Evolutionary conservation across 208 protist species (phyloP).

Genomic region (Kentomonas sorsogonicus): DNA sequence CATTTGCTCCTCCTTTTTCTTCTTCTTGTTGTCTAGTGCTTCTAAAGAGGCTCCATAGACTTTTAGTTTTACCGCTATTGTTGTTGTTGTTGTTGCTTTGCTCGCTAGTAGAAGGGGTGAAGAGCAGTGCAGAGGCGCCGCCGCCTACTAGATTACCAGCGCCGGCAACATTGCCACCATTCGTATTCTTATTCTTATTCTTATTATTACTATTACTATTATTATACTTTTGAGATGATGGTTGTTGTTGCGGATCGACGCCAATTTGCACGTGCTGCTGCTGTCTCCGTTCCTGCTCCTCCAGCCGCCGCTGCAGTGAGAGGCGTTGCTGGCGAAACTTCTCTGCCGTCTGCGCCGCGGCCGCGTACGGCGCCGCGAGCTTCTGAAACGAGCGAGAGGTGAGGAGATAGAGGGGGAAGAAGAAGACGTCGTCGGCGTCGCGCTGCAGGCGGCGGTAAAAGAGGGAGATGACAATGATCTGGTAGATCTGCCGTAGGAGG

Average conservation of each 20-base stretch:
- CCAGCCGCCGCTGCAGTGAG: not conserved
- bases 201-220: too few relatives aligned
- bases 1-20: not conserved
- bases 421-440: slow-evolving; percentile 27
- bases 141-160: too few relatives aligned
- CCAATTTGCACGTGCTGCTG: not conserved
- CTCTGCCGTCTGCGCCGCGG: slow-evolving; percentile 25
- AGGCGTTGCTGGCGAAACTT: not conserved
- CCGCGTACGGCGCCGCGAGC: slow-evolving; percentile 30
- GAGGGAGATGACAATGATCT: slow-evolving; percentile 18
- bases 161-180: too few relatives aligned
- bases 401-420: slow-evolving; percentile 43
- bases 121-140: too few relatives aligned
- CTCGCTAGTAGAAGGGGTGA: too few relatives aligned
- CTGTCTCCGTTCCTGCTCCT: not conserved
- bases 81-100: slow-evolving; percentile 6
- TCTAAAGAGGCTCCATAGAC: too few relatives aligned
- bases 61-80: not conserved
- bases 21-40: too few relatives aligned
- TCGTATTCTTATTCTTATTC: too few relatives aligned
- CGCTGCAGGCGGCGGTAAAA: slow-evolving; percentile 16
- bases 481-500: slow-evolving; percentile 13
- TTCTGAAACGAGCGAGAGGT: slow-evolving; percentile 38
- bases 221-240: too few relatives aligned
- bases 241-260: too few relatives aligned